phyloP scores from a whole-genome alignment of 176 grass and related monocot genomes.

The Coix lacrymajobi region DNA sequence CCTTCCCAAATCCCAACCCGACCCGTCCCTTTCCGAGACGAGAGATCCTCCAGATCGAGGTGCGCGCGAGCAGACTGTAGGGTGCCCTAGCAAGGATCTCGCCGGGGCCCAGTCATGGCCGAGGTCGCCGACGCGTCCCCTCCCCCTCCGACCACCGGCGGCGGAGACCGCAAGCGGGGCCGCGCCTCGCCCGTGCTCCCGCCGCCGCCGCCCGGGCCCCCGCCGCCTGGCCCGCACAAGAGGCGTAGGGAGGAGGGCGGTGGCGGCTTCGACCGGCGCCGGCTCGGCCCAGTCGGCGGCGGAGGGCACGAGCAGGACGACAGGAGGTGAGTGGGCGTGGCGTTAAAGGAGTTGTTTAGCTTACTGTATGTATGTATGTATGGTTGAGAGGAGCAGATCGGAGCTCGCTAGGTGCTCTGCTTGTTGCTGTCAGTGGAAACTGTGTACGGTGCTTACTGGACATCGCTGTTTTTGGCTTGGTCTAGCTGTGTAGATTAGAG shows the following conservation, averaged over 20 bases:
- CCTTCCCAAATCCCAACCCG: background rate
- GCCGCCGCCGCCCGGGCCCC: constrained; percentile 54
- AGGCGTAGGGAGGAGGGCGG: constrained; percentile 51
- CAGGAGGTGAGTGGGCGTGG: constrained; percentile 45
- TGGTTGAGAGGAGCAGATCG: background rate
- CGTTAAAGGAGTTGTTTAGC: constrained; percentile 3
- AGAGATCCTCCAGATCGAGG: constrained; percentile 34
- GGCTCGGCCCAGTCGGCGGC: constrained; percentile 42
- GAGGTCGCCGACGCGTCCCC: constrained; percentile 57
- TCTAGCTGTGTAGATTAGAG: background rate
- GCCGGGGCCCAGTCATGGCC: constrained; percentile 54
- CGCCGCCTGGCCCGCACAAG: constrained; percentile 48
- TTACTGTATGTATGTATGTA: background rate
- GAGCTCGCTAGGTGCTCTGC: background rate
- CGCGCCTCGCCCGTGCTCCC: constrained; percentile 50
- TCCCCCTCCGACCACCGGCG: background rate
- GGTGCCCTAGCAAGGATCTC: background rate
- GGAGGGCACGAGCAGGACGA: constrained; percentile 53
- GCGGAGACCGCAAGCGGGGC: constrained; percentile 49
- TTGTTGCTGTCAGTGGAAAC: background rate
- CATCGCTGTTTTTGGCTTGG: background rate
- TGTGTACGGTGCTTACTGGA: background rate
- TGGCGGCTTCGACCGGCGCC: constrained; percentile 75
- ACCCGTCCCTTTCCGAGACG: background rate
- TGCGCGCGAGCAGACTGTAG: background rate